phyloP scores from a whole-genome alignment of 2,329 filamentous ascomycete species.

The Fusarium poae region DNA sequence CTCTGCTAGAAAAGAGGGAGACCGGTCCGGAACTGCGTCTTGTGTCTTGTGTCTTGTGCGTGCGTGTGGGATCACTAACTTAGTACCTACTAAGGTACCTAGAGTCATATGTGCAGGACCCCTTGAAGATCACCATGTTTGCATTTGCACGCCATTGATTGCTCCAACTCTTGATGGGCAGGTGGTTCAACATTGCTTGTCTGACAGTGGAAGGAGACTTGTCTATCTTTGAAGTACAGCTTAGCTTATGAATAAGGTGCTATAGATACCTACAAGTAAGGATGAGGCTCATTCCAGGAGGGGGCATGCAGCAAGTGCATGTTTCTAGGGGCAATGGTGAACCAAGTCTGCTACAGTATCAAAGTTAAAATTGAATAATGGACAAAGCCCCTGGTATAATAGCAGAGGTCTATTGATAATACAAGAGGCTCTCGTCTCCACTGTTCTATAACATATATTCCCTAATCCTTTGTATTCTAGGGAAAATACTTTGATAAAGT shows the following conservation, averaged over 20 bases:
- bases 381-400: neutral
- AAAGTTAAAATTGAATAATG: neutral
- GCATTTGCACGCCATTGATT: conserved; percentile 18
- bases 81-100: too few species aligned
- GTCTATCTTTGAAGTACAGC: conserved; percentile 4
- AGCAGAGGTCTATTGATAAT: conserved; percentile 5
- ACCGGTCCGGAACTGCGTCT: conserved; percentile 27
- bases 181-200: conserved; percentile 10
- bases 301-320: neutral
- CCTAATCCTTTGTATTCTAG: neutral
- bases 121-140: conserved; percentile 30
- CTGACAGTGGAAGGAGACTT: conserved; percentile 17
- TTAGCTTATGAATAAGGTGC: neutral
- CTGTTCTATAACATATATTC: neutral
- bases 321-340: neutral
- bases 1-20: conserved; percentile 14
- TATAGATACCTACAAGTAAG: neutral
- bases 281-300: neutral
- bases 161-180: neutral
- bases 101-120: conserved; percentile 25
- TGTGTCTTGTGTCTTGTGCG: neutral
- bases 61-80: neutral
- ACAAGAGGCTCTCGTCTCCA: neutral
- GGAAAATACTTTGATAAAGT: conserved; percentile 6
- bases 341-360: neutral